A percentile compares a stretch with the other conserved stretches of the same genome.
Conservation (phyloP, 2,329 filamentous ascomycete genomes). For the Colletotrichum neosansevieriae region DNA sequence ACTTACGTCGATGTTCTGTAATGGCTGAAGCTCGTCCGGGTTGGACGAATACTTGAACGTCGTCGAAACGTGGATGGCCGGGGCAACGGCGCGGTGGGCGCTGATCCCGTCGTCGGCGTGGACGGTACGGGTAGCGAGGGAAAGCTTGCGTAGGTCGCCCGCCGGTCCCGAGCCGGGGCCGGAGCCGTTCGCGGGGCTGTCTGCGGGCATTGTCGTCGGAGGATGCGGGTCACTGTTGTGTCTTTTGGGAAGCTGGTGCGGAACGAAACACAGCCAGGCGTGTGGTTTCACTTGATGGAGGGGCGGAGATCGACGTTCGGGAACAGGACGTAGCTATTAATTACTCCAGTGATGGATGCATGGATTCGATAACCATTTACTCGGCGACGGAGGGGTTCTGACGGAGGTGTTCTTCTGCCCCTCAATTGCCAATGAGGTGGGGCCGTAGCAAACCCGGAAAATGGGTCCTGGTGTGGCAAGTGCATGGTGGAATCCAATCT, state of each 20-base stretch:
- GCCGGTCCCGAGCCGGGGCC: constrained; percentile 14
- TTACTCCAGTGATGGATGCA: background rate
- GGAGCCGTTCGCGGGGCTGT: constrained; percentile 16
- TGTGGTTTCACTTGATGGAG: background rate
- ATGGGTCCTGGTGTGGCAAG: constrained; percentile 38
- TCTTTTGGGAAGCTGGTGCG: background rate
- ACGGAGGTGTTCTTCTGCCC: constrained; percentile 22
- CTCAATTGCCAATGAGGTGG: constrained; percentile 35
- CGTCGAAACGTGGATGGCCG: constrained; percentile 89
- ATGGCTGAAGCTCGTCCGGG: constrained; percentile 70
- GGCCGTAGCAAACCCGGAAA: constrained; percentile 33
- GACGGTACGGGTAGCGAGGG: constrained; percentile 78
- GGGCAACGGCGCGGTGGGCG: constrained; percentile 82
- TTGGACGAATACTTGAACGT: constrained; percentile 86
- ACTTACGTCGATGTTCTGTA: constrained; percentile 68
- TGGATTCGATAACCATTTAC: constrained; percentile 6
- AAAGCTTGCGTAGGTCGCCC: constrained; percentile 52
- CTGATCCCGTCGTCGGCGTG: constrained; percentile 87
- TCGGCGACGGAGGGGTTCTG: constrained; percentile 9
- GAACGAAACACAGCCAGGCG: background rate
- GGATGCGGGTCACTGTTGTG: background rate
- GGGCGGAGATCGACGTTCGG: background rate
- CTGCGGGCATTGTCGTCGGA: constrained; percentile 17
- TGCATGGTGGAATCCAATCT: constrained; percentile 29
- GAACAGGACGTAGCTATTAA: background rate